phyloP scores from a whole-genome alignment of 2,329 filamentous ascomycete genomes.

The Aspergillus hortae region DNA sequence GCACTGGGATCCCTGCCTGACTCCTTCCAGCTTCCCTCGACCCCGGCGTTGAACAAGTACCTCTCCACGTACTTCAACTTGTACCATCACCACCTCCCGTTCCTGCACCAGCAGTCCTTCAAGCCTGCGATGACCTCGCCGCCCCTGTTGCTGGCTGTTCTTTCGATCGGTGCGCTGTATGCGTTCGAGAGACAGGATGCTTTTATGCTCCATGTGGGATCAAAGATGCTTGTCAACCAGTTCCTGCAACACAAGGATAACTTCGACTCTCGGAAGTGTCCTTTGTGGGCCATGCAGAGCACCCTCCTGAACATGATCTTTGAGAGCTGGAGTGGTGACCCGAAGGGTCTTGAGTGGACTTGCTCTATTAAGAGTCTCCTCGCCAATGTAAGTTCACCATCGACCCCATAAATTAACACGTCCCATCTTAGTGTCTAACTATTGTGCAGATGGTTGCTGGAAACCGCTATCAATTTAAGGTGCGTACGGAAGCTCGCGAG shows the following conservation, averaged over 20 bases:
- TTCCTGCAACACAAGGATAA: constrained; percentile 98
- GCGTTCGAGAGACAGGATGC: constrained; percentile 97
- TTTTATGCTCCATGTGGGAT: constrained; percentile 95
- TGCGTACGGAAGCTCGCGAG: constrained; percentile 83
- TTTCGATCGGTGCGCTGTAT: constrained; percentile 94
- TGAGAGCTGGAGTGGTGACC: constrained; percentile 97
- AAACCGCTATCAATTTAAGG: constrained; percentile 92
- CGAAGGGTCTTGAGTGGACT: constrained; percentile 96
- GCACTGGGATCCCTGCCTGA: constrained; percentile 78
- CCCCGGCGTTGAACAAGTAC: constrained; percentile 82
- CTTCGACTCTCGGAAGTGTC: constrained; percentile 96
- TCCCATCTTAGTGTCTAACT: constrained; percentile 28
- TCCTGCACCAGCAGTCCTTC: constrained; percentile 90
- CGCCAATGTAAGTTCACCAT: constrained; percentile 58
- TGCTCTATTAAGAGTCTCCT: constrained; percentile 98
- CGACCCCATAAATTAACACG: not conserved
- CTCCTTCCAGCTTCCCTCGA: constrained; percentile 80
- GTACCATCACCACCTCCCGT: constrained; percentile 95
- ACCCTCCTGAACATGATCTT: constrained; percentile 98
- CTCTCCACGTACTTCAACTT: constrained; percentile 93
- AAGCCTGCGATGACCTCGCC: constrained; percentile 74
- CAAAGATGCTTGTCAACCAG: constrained; percentile 94
- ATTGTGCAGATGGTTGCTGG: constrained; percentile 77
- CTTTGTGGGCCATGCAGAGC: constrained; percentile 97
- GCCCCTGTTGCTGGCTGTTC: constrained; percentile 78